phyloP scores from a whole-genome alignment of 768 basidiomycete genomes.

The Russula olivacea region DNA sequence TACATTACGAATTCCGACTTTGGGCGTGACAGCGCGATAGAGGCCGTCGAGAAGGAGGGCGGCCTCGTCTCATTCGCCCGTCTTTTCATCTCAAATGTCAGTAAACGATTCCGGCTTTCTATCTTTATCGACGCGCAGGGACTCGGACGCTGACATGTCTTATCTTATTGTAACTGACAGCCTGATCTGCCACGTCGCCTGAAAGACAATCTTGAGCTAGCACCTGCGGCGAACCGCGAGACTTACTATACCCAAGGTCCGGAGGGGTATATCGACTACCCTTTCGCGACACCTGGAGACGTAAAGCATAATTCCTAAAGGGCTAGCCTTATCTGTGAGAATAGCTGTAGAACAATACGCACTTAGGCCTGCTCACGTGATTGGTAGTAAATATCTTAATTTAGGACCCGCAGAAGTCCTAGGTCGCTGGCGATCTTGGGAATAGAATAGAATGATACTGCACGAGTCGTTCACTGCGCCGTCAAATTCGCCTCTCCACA shows the following conservation, averaged over 20 bases:
- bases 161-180: conserved; percentile 10
- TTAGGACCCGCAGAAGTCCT: too few species aligned
- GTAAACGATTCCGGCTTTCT: background rate
- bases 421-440: too few species aligned
- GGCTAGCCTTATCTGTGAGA: background rate
- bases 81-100: conserved; percentile 17
- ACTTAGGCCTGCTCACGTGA: too few species aligned
- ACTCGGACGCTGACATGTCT: background rate
- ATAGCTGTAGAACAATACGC: background rate
- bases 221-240: background rate
- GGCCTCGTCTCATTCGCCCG: conserved; percentile 19
- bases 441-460: too few species aligned
- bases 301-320: background rate
- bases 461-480: too few species aligned
- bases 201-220: background rate
- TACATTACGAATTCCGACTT: conserved; percentile 29
- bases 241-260: conserved; percentile 5
- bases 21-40: conserved; percentile 25
- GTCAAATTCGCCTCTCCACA: too few species aligned
- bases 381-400: too few species aligned
- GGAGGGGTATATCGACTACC: conserved; percentile 25
- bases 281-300: conserved; percentile 13
- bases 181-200: conserved; percentile 25
- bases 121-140: background rate
- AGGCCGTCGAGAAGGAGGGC: conserved; percentile 16